Conservation (phyloP, 2,329 filamentous ascomycete genomes). For the Emergomyces africanus region DNA sequence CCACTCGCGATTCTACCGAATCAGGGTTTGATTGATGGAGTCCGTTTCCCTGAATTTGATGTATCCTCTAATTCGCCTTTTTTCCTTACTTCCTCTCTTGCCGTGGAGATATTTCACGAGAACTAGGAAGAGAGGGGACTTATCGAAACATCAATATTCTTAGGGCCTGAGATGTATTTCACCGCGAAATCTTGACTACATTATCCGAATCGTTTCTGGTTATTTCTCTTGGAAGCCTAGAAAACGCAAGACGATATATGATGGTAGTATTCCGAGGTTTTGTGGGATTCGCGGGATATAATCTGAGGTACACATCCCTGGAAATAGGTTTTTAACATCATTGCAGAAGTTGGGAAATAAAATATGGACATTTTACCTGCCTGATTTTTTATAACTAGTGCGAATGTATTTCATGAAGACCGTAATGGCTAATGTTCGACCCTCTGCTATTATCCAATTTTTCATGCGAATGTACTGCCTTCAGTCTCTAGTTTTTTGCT, state of each 20-base stretch:
- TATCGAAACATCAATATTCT: background rate
- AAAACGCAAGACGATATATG: background rate
- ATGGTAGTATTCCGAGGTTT: slow-evolving; percentile 2
- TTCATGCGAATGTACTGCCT: no score
- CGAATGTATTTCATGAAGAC: background rate
- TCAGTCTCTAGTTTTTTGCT: background rate
- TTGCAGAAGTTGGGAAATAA: background rate
- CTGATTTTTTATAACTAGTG: background rate
- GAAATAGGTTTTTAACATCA: background rate
- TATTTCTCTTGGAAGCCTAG: background rate
- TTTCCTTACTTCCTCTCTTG: background rate
- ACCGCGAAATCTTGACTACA: background rate
- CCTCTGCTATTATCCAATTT: background rate
- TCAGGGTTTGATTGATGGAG: background rate
- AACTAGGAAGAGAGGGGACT: background rate
- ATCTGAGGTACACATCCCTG: slow-evolving; percentile 11
- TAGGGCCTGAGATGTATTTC: slow-evolving; percentile 4
- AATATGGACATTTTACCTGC: background rate
- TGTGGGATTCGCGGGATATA: slow-evolving; percentile 11
- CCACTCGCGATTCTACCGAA: background rate
- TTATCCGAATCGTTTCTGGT: background rate
- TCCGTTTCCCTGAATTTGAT: background rate
- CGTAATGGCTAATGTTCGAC: background rate
- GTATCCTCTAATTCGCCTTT: background rate
- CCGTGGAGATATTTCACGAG: background rate